phyloP scores from a whole-genome alignment of 495 filamentous ascomycete genomes.

The Lichina pygmaea region DNA sequence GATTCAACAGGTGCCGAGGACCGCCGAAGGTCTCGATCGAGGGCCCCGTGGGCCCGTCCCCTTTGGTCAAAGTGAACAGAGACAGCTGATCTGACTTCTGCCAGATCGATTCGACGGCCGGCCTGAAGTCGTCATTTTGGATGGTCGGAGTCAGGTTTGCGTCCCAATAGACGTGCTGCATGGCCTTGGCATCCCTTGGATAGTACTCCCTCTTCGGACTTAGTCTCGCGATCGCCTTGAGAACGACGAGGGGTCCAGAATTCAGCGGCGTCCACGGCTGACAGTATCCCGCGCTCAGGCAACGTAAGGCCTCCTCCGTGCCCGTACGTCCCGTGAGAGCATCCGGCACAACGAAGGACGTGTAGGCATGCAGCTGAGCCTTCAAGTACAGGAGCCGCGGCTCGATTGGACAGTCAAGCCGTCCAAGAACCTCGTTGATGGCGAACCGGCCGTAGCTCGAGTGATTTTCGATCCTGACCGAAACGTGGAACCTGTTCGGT shows the following conservation, averaged over 20 bases:
- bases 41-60: neutral
- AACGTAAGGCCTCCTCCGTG: slow-evolving; percentile 9
- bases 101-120: slow-evolving; percentile 16
- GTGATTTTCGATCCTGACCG: slow-evolving; percentile 5
- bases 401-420: slow-evolving; percentile 10
- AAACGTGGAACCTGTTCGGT: slow-evolving; percentile 11
- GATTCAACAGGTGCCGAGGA: slow-evolving; percentile 10
- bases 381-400: slow-evolving; percentile 9
- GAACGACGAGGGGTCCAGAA: neutral
- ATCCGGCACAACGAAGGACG: slow-evolving; percentile 9
- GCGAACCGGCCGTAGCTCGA: slow-evolving; percentile 15
- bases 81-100: slow-evolving; percentile 12
- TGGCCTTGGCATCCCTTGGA: slow-evolving; percentile 5
- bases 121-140: slow-evolving; percentile 24
- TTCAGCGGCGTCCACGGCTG: slow-evolving; percentile 8
- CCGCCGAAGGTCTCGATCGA: neutral
- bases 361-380: slow-evolving; percentile 9
- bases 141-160: slow-evolving; percentile 16
- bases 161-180: slow-evolving; percentile 9
- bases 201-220: slow-evolving; percentile 9
- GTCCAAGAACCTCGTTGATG: slow-evolving; percentile 6
- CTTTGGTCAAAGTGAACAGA: slow-evolving; percentile 7
- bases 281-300: slow-evolving; percentile 4
- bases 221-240: slow-evolving; percentile 5
- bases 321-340: slow-evolving; percentile 10